Evolutionary conservation across 2,329 filamentous ascomycete species (phyloP), one percentile per base, ranked within the genome.

Genomic region (Xylariaceae sp.): DNA sequence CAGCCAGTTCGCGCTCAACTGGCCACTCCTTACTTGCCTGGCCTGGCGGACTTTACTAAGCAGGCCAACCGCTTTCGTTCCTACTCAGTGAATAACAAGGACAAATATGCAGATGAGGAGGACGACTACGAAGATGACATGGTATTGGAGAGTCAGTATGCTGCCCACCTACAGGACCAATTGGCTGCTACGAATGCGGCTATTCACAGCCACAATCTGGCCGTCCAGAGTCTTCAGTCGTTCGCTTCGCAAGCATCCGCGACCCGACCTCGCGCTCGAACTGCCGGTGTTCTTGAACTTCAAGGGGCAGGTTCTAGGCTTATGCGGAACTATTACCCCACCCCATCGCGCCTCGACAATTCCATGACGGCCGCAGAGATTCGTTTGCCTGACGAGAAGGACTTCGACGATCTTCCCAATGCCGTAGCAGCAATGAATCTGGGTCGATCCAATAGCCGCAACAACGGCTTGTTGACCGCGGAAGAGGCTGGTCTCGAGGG

Each of bases 31-130:
- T 85, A 89, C 50, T 73, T 91, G 26, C 83, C 85, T 34, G 86
- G 86, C 57, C 71, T 91, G 46, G 82, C 83, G 47, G 84, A 87
- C 60, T 78, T 88, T 51, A 85, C 83, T 50, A 86, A 80, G 60
- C 86, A 87, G 54, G 76, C 84, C 34, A 97, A 87, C 63, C 82
- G 93, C 39, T 95, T 97, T 73, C 83, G 93, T 35, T 98, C 93
- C 2, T 97, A 96, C 64, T 98, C 93, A 1, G 93, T 98, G 51
- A 98, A 98, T 65, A 94, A 95, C 42, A 96, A 95, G 66, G 91
- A 97, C 63, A 94, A 93, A 64, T 97, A 97, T 56, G 90, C 87
- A 2, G 89, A 94, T 55, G 85, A 89, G 35, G 90, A 94, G 39
- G 85, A 89, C 19, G 85, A 89, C 13, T 88, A 86, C 45, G 82